A percentile compares a stretch with the other conserved stretches of the same genome.
These are phyloP conservation scores for Arthroderma sp. DNA, from an alignment of 2,329 filamentous ascomycete species.

Conservation along the genomic window DNA sequence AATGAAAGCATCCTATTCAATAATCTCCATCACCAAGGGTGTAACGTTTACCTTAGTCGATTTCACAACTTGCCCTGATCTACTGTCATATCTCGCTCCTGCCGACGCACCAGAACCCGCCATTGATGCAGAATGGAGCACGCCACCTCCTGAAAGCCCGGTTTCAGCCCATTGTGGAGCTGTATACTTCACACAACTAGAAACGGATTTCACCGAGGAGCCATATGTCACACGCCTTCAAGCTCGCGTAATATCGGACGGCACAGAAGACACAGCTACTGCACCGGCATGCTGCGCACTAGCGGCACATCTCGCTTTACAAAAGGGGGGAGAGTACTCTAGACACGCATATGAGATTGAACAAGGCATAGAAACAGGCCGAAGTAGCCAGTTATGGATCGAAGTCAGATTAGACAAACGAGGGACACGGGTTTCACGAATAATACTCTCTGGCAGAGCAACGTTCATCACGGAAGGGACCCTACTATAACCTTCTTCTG, in stretches of 20 bases:
- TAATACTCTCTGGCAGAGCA: conserved; percentile 11
- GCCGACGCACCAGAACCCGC: conserved; percentile 16
- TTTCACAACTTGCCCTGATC: conserved; percentile 16
- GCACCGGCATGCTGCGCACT: conserved; percentile 38
- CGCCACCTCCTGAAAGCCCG: not conserved
- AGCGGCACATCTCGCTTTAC: conserved; percentile 32
- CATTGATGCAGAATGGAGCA: conserved; percentile 19
- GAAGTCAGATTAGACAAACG: conserved; percentile 29
- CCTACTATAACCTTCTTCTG: conserved; percentile 5
- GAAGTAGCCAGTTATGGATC: conserved; percentile 36
- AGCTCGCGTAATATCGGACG: conserved; percentile 19
- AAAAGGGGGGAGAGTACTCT: conserved; percentile 22
- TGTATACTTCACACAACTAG: conserved; percentile 19
- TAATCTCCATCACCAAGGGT: conserved; percentile 55
- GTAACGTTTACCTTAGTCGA: conserved; percentile 41
- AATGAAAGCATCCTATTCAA: conserved; percentile 28
- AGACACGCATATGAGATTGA: conserved; percentile 27
- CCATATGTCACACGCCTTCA: conserved; percentile 19
- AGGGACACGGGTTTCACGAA: conserved; percentile 12
- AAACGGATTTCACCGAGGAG: conserved; percentile 14
- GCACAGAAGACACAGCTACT: conserved; percentile 37
- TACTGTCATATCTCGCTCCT: conserved; percentile 13
- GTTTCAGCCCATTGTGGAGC: conserved; percentile 16
- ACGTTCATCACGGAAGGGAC: conserved; percentile 12
- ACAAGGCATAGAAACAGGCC: conserved; percentile 41